These are phyloP conservation scores for Aureobasidium zeae DNA, from an alignment of 2,329 filamentous ascomycete genomes.

Conservation along the genomic window DNA sequence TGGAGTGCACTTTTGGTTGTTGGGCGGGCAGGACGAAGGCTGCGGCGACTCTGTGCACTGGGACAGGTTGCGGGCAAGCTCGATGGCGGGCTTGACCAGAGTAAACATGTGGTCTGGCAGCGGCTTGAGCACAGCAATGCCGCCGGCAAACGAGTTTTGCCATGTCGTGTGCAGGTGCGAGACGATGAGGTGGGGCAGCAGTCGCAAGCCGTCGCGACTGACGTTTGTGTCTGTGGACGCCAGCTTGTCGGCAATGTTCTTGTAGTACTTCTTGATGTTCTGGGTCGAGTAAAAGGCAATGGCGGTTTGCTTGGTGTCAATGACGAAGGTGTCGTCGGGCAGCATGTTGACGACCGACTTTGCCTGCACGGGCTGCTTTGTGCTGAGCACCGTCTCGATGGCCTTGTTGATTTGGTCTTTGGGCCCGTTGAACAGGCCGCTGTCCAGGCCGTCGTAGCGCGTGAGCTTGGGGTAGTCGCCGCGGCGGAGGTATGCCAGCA, in stretches of 20 bases:
- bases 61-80: slow-evolving; percentile 65
- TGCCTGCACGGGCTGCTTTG: slow-evolving; percentile 48
- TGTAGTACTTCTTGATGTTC: slow-evolving; percentile 57
- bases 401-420: slow-evolving; percentile 41
- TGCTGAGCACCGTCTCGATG: slow-evolving; percentile 33
- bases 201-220: slow-evolving; percentile 49
- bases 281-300: slow-evolving; percentile 69
- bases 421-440: slow-evolving; percentile 63
- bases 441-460: slow-evolving; percentile 61
- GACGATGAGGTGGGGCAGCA: slow-evolving; percentile 68
- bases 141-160: slow-evolving; percentile 66
- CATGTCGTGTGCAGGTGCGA: slow-evolving; percentile 78
- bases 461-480: slow-evolving; percentile 67
- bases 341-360: slow-evolving; percentile 57
- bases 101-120: slow-evolving; percentile 64
- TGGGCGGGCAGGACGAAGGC: slow-evolving; percentile 74
- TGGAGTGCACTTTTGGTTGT: slow-evolving; percentile 61
- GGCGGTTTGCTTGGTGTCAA: slow-evolving; percentile 55
- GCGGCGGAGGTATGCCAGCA: slow-evolving; percentile 63
- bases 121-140: slow-evolving; percentile 75
- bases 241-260: slow-evolving; percentile 55
- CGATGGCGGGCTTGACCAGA: slow-evolving; percentile 59
- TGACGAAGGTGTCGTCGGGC: slow-evolving; percentile 49
- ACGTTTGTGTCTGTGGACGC: slow-evolving; percentile 34
- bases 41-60: slow-evolving; percentile 66